These are phyloP conservation scores for Nitzschia putrida DNA, from an alignment of 108 stramenopile genomes.

Conservation along the genomic window DNA sequence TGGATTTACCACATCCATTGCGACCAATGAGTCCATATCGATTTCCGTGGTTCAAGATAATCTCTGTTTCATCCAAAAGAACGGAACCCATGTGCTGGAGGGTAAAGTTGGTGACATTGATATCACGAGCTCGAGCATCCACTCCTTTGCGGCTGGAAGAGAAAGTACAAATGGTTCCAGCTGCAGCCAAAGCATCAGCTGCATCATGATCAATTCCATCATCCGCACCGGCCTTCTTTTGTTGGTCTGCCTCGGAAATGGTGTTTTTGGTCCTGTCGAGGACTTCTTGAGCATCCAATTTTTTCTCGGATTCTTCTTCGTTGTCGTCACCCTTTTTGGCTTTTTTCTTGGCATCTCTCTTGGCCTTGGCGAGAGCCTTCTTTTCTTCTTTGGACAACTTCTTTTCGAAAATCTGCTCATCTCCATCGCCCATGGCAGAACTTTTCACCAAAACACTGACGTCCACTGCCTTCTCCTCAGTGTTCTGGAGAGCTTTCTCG, in stretches of 20 bases:
- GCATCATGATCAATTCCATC: conserved; percentile 64
- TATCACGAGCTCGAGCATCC: conserved; percentile 86
- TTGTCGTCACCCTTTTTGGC: conserved; percentile 66
- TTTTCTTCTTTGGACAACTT: conserved; percentile 87
- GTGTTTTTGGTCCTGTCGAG: conserved; percentile 24
- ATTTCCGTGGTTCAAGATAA: conserved; percentile 96
- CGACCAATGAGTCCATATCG: conserved; percentile 88
- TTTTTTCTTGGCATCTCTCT: conserved; percentile 79
- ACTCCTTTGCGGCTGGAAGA: conserved; percentile 67
- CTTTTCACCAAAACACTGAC: conserved; percentile 31
- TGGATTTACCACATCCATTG: conserved; percentile 83
- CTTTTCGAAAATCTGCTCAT: conserved; percentile 73
- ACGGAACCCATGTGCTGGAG: conserved; percentile 90
- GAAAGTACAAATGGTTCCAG: conserved; percentile 87
- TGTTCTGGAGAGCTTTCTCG: conserved; percentile 55
- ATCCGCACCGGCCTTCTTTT: conserved; percentile 28
- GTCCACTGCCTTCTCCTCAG: conserved; percentile 31
- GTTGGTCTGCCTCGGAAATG: conserved; percentile 20
- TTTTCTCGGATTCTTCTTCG: conserved; percentile 40
- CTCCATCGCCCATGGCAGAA: conserved; percentile 84
- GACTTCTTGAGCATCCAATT: conserved; percentile 19
- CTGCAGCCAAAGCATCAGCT: conserved; percentile 72
- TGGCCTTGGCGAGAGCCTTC: conserved; percentile 81
- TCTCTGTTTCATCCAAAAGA: conserved; percentile 90
- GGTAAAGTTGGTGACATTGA: conserved; percentile 94